Conservation (phyloP, 1,284 basidiomycete genomes). For the Vanrija sp. region DNA sequence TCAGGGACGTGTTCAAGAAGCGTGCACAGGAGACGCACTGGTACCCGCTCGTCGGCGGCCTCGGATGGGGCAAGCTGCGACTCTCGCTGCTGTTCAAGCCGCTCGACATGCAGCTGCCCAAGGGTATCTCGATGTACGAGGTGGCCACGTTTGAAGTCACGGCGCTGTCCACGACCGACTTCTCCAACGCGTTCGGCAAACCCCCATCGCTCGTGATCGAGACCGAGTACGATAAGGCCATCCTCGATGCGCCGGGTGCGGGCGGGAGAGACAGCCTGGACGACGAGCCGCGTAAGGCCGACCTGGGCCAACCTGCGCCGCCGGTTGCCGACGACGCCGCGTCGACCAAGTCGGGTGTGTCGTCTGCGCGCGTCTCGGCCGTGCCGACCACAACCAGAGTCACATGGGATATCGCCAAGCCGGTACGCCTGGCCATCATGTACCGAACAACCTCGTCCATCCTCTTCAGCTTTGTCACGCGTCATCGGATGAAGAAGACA, state of each 20-base stretch:
- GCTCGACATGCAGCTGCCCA: conserved; percentile 42
- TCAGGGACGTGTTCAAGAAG: conserved; percentile 32
- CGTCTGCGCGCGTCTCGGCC: neutral
- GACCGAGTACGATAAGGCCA: conserved; percentile 29
- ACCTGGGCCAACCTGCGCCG: neutral
- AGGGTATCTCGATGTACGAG: conserved; percentile 41
- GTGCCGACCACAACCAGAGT: neutral
- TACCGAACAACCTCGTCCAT: conserved; percentile 47
- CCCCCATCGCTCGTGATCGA: conserved; percentile 31
- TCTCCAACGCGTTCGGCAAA: conserved; percentile 9
- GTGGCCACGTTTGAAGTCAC: conserved; percentile 40
- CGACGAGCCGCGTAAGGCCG: neutral
- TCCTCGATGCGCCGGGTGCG: too few species aligned
- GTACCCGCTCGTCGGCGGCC: conserved; percentile 44
- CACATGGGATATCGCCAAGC: conserved; percentile 25
- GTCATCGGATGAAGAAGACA: conserved; percentile 36
- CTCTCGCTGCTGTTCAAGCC: conserved; percentile 49
- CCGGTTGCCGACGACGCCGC: neutral
- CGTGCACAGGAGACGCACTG: conserved; percentile 40
- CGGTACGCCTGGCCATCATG: conserved; percentile 37
- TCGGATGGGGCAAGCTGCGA: conserved; percentile 46
- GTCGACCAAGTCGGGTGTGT: neutral
- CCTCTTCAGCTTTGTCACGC: conserved; percentile 34
- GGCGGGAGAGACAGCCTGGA: neutral
- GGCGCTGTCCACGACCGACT: conserved; percentile 22